Base-by-base conservation (phyloP, 1,139 yeast species). In the Suhomyces wounanorum region DNA sequence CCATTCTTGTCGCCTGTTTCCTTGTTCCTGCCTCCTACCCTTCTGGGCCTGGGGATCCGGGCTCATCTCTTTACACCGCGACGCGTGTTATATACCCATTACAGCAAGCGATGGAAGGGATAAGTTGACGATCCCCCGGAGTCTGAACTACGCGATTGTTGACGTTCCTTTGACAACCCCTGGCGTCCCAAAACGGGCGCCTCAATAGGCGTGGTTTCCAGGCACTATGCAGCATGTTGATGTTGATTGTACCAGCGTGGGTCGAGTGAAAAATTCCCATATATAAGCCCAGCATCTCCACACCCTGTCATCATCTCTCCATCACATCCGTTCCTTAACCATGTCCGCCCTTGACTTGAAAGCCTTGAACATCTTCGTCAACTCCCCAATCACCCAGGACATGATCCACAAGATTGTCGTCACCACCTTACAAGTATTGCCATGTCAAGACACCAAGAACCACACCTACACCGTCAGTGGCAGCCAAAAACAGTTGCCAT, bases 381-480 rank as follows among this genome's bases (percentile, higher is more conserved):
- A 75, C 57, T 70, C 83, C 8, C 86, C 88, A 26, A 83, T 84
- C 49, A 75, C 85, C 25, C 84, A 81, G 59, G 87, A 84, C 55
- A 83, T 84, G 85, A 75, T 84, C 56, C 85, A 83, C 62, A 82
- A 80, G 61, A 65, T 84, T 54, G 88, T 84, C 52, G 84, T 81
- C 44, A 75, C 78, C 45, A 82, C 89, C 9, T 70, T 84, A 49
- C 87, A 83, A 62, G 85, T 84, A 38, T 72, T 84, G 45, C 87
- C 87, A 44, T 82, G 87, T 63, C 64, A 68, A 52, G 73, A 69
- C 48, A 64, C 71, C 46, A 67, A 67, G 49, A 55, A 54, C 42
- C 66, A 71, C 13, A 60, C 72, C 33, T 71, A 75, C 57, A 52
- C 51, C 26, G 53, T 63, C 21, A 60, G 59, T 16, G 57, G 61